Conservation (phyloP, 805 yeast genomes). For the Kazachstania martiniae region DNA sequence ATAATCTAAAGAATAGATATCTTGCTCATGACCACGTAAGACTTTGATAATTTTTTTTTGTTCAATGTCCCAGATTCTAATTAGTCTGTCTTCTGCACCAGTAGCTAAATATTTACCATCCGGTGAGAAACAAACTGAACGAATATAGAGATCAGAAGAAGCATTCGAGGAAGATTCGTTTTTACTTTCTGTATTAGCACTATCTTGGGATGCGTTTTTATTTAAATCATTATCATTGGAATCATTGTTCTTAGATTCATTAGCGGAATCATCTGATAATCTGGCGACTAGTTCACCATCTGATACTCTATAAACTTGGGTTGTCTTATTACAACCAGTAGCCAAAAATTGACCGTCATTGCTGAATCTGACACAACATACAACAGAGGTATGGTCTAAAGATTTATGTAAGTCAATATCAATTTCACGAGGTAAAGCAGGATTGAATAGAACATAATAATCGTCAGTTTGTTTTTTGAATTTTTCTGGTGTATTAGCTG, state of each 20-base stretch:
- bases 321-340: conserved; percentile 92
- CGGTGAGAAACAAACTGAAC: conserved; percentile 95
- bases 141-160: conserved; percentile 69
- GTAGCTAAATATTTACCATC: conserved; percentile 97
- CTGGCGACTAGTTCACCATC: conserved; percentile 85
- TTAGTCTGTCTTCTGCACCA: conserved; percentile 88
- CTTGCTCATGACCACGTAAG: conserved; percentile 92
- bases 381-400: conserved; percentile 87
- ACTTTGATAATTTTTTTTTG: conserved; percentile 77
- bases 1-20: conserved; percentile 88
- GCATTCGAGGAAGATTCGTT: conserved; percentile 51
- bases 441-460: conserved; percentile 84
- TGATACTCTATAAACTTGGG: conserved; percentile 87
- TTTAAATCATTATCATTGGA: no score
- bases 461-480: conserved; percentile 75
- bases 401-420: conserved; percentile 87
- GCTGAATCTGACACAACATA: conserved; percentile 90
- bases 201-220: conserved; percentile 12
- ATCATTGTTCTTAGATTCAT: no score
- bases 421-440: conserved; percentile 61
- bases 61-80: conserved; percentile 91
- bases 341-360: conserved; percentile 88
- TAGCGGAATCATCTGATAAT: conserved; percentile 64
- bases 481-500: conserved; percentile 61
- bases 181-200: conserved; percentile 21